Conservation (phyloP, 2,329 filamentous ascomycete genomes). For the Calonectria montana region DNA sequence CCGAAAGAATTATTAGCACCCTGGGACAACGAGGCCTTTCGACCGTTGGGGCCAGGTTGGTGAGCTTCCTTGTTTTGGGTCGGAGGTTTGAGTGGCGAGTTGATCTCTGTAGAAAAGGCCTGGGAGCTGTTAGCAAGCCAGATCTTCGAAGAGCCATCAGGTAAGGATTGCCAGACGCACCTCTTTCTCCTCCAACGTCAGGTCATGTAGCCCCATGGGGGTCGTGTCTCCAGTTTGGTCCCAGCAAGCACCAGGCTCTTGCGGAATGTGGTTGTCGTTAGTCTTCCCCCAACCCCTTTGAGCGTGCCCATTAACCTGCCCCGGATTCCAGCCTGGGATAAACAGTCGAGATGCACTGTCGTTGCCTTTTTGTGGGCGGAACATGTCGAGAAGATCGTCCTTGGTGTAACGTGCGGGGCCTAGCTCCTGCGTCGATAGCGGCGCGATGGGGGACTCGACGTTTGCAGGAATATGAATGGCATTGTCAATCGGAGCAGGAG, state of each 20-base stretch:
- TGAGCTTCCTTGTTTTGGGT: slow-evolving; percentile 77
- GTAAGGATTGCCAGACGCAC: slow-evolving; percentile 51
- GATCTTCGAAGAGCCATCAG: background rate
- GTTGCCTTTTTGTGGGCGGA: slow-evolving; percentile 62
- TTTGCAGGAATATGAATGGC: slow-evolving; percentile 52
- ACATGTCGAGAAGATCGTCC: slow-evolving; percentile 83
- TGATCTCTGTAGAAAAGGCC: slow-evolving; percentile 88
- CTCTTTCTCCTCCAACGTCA: slow-evolving; percentile 72
- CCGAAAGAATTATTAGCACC: slow-evolving; percentile 73
- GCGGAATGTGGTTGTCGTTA: slow-evolving; percentile 77
- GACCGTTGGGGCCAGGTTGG: slow-evolving; percentile 71
- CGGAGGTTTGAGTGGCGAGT: slow-evolving; percentile 90
- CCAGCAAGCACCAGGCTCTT: slow-evolving; percentile 95
- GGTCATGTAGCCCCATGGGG: slow-evolving; percentile 78
- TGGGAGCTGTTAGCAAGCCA: slow-evolving; percentile 53
- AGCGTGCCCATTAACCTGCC: slow-evolving; percentile 72
- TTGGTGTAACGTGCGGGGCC: slow-evolving; percentile 76
- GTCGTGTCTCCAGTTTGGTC: slow-evolving; percentile 76
- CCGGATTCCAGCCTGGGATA: slow-evolving; percentile 82
- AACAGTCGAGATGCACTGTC: slow-evolving; percentile 74
- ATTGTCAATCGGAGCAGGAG: slow-evolving; percentile 49
- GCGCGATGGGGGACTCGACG: slow-evolving; percentile 49
- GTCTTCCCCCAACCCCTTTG: slow-evolving; percentile 81
- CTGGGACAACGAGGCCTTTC: slow-evolving; percentile 87
- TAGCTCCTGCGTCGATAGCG: slow-evolving; percentile 45